Evolutionary conservation across 148 eudicot genomes (phyloP).

Genomic region (Vaccinium corymbosum): DNA sequence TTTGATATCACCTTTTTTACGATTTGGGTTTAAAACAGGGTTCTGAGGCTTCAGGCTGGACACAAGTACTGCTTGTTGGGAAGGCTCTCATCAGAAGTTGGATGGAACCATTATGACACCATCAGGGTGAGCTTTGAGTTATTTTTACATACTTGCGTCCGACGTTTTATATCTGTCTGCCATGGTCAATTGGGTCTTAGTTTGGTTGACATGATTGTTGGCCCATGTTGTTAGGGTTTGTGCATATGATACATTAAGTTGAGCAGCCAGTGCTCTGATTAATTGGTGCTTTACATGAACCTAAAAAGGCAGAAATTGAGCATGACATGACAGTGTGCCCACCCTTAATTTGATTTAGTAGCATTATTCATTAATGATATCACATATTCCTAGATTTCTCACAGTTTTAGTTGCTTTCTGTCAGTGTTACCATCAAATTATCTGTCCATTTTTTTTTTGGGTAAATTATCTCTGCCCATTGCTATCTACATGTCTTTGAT

Average conservation of each 20-base stretch:
- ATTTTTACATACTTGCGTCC: not conserved
- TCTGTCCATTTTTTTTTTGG: too few species aligned
- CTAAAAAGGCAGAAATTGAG: not conserved
- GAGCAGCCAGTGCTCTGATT: not conserved
- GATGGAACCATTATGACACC: constrained; percentile 75
- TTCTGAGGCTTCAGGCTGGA: constrained; percentile 73
- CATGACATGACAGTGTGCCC: not conserved
- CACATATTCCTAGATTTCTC: not conserved
- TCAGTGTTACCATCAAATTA: not conserved
- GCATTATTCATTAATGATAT: not conserved
- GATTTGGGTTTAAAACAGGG: constrained; percentile 32
- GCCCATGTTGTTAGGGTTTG: not conserved
- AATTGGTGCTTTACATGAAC: not conserved
- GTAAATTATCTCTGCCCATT: not conserved
- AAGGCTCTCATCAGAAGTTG: constrained; percentile 64
- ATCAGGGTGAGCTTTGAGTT: constrained; percentile 46
- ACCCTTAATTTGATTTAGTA: too few species aligned
- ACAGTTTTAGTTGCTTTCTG: not conserved
- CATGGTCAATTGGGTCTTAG: not conserved
- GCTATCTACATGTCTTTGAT: not conserved
- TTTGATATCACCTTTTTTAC: not conserved
- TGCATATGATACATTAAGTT: not conserved
- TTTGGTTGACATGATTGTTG: not conserved
- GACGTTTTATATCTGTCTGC: not conserved
- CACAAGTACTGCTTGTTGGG: constrained; percentile 79